Evolutionary conservation across 441 rosid genomes (phyloP).

Genomic region (Corymbia citriodora): DNA sequence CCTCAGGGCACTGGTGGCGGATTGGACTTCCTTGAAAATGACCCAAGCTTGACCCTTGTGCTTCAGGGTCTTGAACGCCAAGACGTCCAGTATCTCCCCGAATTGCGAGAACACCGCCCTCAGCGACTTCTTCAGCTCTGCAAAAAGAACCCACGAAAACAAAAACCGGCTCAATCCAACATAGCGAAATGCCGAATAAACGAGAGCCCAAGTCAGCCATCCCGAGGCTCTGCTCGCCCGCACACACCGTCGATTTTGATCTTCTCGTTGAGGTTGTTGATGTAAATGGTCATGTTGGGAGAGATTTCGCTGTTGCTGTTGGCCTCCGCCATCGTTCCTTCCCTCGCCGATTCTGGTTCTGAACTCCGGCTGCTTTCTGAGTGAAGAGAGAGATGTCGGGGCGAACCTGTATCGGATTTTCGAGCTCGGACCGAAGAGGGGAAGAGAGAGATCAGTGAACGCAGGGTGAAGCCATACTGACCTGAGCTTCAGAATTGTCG

Average conservation of each 20-base stretch:
- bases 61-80: constrained; percentile 92
- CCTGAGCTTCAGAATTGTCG: not conserved
- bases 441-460: not conserved
- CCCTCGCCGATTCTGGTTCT: not conserved
- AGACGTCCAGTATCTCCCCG: constrained; percentile 85
- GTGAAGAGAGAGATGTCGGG: not conserved
- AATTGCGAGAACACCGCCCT: constrained; percentile 84
- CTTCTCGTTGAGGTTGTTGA: constrained; percentile 97
- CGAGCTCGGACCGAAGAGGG: not conserved
- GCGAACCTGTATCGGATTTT: not conserved
- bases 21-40: constrained; percentile 64
- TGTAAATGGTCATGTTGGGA: constrained; percentile 78
- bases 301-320: constrained; percentile 49
- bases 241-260: constrained; percentile 72
- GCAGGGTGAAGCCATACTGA: not conserved
- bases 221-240: not conserved
- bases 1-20: constrained; percentile 72
- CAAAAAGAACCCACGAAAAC: not conserved
- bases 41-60: constrained; percentile 99
- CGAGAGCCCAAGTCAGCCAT: not conserved
- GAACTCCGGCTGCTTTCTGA: not conserved
- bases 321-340: constrained; percentile 44
- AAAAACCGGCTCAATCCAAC: not conserved
- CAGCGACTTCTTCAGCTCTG: constrained; percentile 91
- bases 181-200: not conserved